Evolutionary conservation across 2,329 filamentous ascomycete species (phyloP), one percentile per base, ranked within the genome.

Genomic region (Hirsutella minnesotensis): DNA sequence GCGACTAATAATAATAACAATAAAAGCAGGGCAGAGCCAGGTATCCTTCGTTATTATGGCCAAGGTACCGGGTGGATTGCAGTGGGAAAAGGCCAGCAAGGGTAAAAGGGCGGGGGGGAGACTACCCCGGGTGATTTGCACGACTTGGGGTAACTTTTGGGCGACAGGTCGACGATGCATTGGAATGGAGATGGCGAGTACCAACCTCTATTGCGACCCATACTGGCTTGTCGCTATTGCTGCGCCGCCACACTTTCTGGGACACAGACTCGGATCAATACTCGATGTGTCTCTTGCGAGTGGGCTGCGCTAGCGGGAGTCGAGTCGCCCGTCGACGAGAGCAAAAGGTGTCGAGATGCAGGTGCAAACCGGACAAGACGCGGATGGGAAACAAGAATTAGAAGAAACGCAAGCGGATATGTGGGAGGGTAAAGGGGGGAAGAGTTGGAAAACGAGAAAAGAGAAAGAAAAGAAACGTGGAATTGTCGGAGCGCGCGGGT

Each of bases 201-300:
- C 70, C 58, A 63, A 74, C 71, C 71, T 62, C 71, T 66, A 70
- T 69, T 73, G 54, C 70, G 69, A 55, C 60, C 70, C 70, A 74
- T 74, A 50, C 63, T 70, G 35, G 29, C 22, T 38, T 12, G 38
- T 40, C 33, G n/a, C 31, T 37, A 24, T 20, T 41, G 41, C 36
- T 20, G 18, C 35, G 35, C 35, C 29, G 38, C 33, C 33, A 35
- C 33, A 35, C 33, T 35, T 35, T 3, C n/a, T 18, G 4, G 33
- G 33, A 35, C 8, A 16, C 33, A n/a, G 33, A 35, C 33, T 35
- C 33, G 8, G 15, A 18, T 16, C 33, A 35, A n/a, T 35, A 18
- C 16, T 9, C 9, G n/a, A 18, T 5, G 7, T 35, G 33, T 16
- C 31, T 34, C 13, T 34, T 15, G 24, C 24, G 13, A 34, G 31